Conservation (phyloP, 2,329 filamentous ascomycete species). For the Cladosporium sp. region DNA sequence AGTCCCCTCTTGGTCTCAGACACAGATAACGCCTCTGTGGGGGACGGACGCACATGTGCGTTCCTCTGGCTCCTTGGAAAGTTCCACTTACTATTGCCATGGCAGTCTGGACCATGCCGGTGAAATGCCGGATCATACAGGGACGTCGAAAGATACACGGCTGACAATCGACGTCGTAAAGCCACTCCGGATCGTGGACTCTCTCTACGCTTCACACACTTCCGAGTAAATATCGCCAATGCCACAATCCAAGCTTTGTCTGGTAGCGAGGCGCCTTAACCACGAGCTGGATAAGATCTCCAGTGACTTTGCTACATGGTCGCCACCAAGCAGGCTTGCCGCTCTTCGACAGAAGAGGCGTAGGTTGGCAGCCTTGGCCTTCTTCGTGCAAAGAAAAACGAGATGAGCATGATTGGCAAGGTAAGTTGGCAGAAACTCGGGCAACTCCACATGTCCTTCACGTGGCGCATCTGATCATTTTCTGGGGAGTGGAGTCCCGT, state of each 20-base stretch:
- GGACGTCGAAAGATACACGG: neutral
- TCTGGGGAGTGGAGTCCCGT: constrained; percentile 14
- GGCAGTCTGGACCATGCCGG: constrained; percentile 14
- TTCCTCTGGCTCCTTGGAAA: neutral
- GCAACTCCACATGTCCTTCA: constrained; percentile 9
- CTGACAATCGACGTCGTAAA: neutral
- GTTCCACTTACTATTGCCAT: constrained; percentile 1
- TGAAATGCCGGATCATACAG: neutral
- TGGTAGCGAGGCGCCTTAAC: neutral
- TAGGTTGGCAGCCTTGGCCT: constrained; percentile 20
- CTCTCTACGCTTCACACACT: neutral
- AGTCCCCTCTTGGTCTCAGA: neutral
- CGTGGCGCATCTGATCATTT: constrained; percentile 14
- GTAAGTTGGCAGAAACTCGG: neutral
- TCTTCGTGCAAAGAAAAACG: neutral
- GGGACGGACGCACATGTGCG: neutral
- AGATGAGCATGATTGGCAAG: constrained; percentile 11
- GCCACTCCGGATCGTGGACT: neutral
- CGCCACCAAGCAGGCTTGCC: constrained; percentile 20
- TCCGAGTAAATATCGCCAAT: constrained; percentile 20
- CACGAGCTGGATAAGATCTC: neutral
- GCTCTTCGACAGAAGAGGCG: constrained; percentile 15
- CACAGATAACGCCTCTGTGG: neutral
- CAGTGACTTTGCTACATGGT: constrained; percentile 18
- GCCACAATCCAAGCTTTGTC: neutral